A percentile compares a stretch with the other conserved stretches of the same genome.
phyloP scores from a whole-genome alignment of 208 protist species.

The Naegleria fowleri region DNA sequence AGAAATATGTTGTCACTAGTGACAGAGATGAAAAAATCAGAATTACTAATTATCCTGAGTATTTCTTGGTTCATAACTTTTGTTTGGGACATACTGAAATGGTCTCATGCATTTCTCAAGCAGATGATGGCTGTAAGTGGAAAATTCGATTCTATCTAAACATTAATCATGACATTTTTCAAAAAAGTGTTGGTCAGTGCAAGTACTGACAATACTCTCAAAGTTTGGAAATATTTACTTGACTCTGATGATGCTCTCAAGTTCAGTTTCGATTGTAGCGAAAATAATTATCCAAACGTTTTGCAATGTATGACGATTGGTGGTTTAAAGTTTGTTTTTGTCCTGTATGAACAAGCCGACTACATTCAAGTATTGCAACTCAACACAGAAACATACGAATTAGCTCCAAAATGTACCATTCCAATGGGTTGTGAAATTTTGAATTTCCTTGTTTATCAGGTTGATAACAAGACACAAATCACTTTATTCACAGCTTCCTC shows the following conservation, averaged over 20 bases:
- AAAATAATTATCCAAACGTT: neutral
- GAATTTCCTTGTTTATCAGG: neutral
- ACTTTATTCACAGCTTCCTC: neutral
- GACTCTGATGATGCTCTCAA: neutral
- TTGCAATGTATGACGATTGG: neutral
- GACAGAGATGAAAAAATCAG: slow-evolving; percentile 27
- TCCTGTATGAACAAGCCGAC: neutral
- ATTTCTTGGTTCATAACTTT: neutral
- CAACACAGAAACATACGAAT: neutral
- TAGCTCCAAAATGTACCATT: neutral
- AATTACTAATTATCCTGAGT: neutral
- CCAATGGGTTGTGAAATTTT: neutral
- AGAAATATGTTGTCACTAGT: slow-evolving; percentile 12
- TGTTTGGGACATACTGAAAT: slow-evolving; percentile 4
- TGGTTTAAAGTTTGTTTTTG: neutral
- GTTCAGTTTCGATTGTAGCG: neutral
- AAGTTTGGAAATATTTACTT: neutral
- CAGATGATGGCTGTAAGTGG: neutral
- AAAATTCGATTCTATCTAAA: neutral
- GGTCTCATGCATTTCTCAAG: neutral
- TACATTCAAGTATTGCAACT: neutral
- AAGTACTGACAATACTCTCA: neutral
- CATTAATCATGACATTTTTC: neutral
- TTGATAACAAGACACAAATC: neutral
- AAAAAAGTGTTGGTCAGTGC: neutral